Percentiles rank a stretch among this genome's conserved stretches.
phyloP scores from a whole-genome alignment of 164 flowering plant genomes.

The Paratinospora sagittata region DNA sequence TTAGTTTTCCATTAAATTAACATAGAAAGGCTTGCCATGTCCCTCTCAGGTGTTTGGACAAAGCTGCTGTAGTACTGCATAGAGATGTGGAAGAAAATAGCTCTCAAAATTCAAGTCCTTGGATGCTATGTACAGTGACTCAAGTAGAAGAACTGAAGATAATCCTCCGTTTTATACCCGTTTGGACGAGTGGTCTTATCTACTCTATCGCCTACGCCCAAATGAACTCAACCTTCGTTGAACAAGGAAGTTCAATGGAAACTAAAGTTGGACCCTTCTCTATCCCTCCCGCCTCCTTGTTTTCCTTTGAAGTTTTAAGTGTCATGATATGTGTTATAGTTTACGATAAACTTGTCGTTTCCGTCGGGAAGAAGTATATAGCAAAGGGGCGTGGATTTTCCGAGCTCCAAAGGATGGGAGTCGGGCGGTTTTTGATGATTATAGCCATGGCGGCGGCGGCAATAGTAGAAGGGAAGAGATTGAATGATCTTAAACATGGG shows the following conservation, averaged over 20 bases:
- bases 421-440: conserved; percentile 16
- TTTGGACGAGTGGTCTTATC: conserved; percentile 17
- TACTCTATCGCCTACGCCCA: conserved; percentile 14
- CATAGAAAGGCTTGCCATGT: neutral
- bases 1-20: neutral
- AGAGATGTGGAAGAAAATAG: conserved; percentile 10
- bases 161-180: conserved; percentile 12
- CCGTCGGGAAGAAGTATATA: conserved; percentile 8
- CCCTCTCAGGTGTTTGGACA: conserved; percentile 22
- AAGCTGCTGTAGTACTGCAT: conserved; percentile 16
- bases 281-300: conserved; percentile 10
- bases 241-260: conserved; percentile 21
- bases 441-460: conserved; percentile 17
- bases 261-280: conserved; percentile 19
- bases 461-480: conserved; percentile 15
- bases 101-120: conserved; percentile 7
- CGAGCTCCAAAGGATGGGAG: conserved; percentile 19
- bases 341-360: conserved; percentile 19
- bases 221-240: conserved; percentile 12
- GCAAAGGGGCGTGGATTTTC: conserved; percentile 15
- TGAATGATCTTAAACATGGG: conserved; percentile 8
- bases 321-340: conserved; percentile 11
- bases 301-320: conserved; percentile 9
- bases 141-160: conserved; percentile 26
- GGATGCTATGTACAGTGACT: conserved; percentile 27